Conservation (phyloP, 1,284 basidiomycete species). For the Spongiforma sp. region DNA sequence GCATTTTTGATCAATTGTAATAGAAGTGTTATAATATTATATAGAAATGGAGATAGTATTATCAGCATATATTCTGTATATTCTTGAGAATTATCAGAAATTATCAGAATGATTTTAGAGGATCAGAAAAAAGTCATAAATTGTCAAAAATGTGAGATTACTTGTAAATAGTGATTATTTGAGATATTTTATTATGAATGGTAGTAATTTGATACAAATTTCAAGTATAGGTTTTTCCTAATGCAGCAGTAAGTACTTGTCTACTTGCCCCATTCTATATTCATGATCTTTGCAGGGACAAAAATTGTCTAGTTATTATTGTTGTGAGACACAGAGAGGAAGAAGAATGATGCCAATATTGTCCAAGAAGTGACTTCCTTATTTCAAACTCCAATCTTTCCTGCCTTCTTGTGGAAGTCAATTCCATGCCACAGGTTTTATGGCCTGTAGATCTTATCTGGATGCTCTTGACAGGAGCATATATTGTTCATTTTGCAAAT, state of each 20-base stretch:
- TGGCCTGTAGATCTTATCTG: neutral
- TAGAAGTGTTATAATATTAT: too few species aligned
- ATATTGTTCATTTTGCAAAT: neutral
- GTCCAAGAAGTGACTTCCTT: neutral
- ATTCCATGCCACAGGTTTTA: neutral
- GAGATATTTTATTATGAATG: too few species aligned
- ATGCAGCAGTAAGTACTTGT: neutral
- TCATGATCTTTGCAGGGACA: neutral
- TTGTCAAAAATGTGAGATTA: too few species aligned
- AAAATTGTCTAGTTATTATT: neutral
- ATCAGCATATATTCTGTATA: too few species aligned
- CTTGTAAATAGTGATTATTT: too few species aligned
- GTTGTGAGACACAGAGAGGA: neutral
- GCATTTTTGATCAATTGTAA: too few species aligned
- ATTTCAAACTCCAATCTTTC: neutral
- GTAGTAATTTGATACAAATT: too few species aligned
- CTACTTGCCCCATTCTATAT: neutral
- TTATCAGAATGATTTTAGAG: too few species aligned
- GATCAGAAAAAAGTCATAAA: too few species aligned
- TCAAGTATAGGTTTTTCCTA: too few species aligned
- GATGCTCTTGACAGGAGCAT: neutral
- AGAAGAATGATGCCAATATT: neutral
- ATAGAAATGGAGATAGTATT: too few species aligned
- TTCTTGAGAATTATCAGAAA: too few species aligned
- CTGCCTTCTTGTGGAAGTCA: neutral